Percentiles rank a stretch among this genome's conserved stretches.
Evolutionary conservation across 306 rosid species (phyloP).

Genomic region (Parietaria judaica): DNA sequence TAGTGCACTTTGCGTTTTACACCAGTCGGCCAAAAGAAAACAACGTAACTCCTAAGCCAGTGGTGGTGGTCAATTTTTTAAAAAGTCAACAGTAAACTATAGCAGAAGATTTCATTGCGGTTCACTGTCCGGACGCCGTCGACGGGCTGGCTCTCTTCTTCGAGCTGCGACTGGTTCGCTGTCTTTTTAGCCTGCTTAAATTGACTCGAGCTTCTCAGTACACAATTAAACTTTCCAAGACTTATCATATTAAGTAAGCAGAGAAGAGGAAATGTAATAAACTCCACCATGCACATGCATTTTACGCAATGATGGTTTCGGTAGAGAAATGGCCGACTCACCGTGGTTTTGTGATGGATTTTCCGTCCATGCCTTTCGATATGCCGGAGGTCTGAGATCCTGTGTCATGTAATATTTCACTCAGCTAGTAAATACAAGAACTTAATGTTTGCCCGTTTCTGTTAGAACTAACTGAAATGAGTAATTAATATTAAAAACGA

Average conservation of each 20-base stretch:
- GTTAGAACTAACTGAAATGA: no score
- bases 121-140: slow-evolving; percentile 58
- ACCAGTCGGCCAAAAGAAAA: no score
- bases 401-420: slow-evolving; percentile 23
- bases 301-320: not conserved
- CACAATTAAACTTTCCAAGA: slow-evolving; percentile 12
- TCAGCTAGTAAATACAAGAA: not conserved
- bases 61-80: no score
- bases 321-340: slow-evolving; percentile 15
- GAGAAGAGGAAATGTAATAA: not conserved
- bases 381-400: slow-evolving; percentile 32
- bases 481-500: no score
- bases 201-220: slow-evolving; percentile 46
- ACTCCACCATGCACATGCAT: not conserved
- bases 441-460: not conserved
- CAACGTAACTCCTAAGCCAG: no score
- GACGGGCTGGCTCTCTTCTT: slow-evolving; percentile 44
- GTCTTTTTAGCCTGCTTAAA: slow-evolving; percentile 50
- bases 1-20: no score
- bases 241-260: not conserved
- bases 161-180: slow-evolving; percentile 28
- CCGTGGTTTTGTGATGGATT: slow-evolving; percentile 39
- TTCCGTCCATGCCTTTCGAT: slow-evolving; percentile 23
- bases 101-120: no score
- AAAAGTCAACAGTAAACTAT: no score